Conservation (phyloP, 345 rosid genomes). For the Gossypioides kirkii region DNA sequence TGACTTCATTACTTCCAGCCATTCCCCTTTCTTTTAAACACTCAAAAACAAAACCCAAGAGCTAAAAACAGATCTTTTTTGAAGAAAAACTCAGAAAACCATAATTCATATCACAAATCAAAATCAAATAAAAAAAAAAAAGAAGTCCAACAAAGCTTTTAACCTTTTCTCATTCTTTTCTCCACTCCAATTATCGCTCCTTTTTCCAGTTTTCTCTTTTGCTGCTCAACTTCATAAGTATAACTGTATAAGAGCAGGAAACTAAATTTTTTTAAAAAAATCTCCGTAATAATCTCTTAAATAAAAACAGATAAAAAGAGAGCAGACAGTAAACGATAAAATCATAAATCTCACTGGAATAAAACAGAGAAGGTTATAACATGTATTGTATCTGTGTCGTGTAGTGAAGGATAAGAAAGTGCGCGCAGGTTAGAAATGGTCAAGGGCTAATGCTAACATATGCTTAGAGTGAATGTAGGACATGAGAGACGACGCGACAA, state of each 20-base stretch:
- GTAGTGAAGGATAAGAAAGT: constrained; percentile 17
- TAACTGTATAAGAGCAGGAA: background rate
- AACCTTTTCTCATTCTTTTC: background rate
- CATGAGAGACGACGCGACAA: constrained; percentile 15
- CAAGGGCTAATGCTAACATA: background rate
- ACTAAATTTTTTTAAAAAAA: background rate
- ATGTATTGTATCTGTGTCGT: background rate
- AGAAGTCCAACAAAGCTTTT: background rate
- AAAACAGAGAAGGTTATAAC: constrained; percentile 17
- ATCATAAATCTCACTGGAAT: constrained; percentile 28
- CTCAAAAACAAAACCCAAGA: constrained; percentile 1
- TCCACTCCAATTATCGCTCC: background rate
- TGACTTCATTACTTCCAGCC: constrained; percentile 70
- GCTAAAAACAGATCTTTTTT: constrained; percentile 25
- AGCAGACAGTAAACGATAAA: constrained; percentile 21
- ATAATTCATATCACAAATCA: constrained; percentile 15
- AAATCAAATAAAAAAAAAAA: background rate
- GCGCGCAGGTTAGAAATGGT: constrained; percentile 7
- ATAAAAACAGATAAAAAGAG: constrained; percentile 3
- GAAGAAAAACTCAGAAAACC: constrained; percentile 15
- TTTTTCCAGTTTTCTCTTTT: background rate
- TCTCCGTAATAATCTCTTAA: background rate
- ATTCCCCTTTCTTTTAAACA: constrained; percentile 22
- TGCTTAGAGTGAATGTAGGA: background rate
- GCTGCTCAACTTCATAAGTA: background rate